Base-by-base conservation (phyloP, 805 yeast genomes). In the Cyberlindnera mycetangii region DNA sequence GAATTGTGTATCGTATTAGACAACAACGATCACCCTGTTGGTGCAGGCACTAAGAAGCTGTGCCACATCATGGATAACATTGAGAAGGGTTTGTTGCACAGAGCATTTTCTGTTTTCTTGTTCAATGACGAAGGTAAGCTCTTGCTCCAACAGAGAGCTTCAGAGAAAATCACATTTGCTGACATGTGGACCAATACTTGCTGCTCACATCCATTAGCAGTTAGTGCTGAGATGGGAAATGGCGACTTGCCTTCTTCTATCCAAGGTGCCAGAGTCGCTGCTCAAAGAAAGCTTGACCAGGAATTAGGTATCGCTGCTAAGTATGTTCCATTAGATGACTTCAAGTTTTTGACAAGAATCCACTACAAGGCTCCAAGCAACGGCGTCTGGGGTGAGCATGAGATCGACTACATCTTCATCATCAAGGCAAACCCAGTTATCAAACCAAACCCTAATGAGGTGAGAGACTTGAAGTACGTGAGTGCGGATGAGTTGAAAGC, bases 171-270 rank as follows among this genome's bases (percentile, higher is more conserved):
- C 69, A 93, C 99, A 1, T 93, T 93, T 67, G 95, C 98, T 1
- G 81, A 81, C 47, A 81, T 90, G 84, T 93, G 99, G 99, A 93
- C 99, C 20, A 93, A 93, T 65, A 93, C 99, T 2, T 93, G 99
- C 68, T 93, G 99, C 66, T 90, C 98, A 1, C 99, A 93, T 64
- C 99, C 99, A 9, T 72, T 93, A 42, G 89, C 96, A 43, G 79
- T 89, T 28, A 76, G 82, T 31, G 70, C 79, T 30, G 99, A 93
- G 66, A 70, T 89, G 61, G 97, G 97, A 10, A 60, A 69, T 33
- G 65, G 65, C 30, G 59, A 57, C 35, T 71, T 90, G 47, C 65
- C 69, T 6, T 68, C 72, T 28, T 86, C 95, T 8, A 71, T 92
- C 7, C 65, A 67, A 21, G 99, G 99, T 47, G 95, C 79, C 42